Evolutionary conservation across 257 asterid species (phyloP).

Genomic region (Solanum tarapatanum): DNA sequence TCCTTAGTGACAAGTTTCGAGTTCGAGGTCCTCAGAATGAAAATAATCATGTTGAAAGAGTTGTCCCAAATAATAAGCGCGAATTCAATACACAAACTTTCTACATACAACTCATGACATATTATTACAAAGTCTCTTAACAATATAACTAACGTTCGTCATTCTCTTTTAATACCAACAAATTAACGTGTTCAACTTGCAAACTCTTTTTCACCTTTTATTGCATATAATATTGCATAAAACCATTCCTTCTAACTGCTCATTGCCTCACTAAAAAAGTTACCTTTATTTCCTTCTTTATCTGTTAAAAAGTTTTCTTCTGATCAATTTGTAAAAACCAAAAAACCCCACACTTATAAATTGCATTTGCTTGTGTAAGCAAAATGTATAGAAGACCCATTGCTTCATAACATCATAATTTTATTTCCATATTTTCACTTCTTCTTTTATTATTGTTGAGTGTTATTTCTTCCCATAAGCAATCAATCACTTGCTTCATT

Average conservation of each 20-base stretch:
- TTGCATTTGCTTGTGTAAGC: background rate
- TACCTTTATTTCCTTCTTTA: background rate
- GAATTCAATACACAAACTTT: background rate
- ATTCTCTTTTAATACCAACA: background rate
- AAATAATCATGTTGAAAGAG: too few species aligned
- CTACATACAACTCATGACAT: background rate
- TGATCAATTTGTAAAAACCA: background rate
- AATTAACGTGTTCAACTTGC: background rate
- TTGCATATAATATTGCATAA: background rate
- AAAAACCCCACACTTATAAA: background rate
- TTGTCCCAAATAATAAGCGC: background rate
- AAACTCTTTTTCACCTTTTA: background rate
- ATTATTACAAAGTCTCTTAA: background rate
- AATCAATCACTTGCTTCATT: background rate
- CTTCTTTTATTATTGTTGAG: slow-evolving; percentile 3
- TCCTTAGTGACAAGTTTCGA: background rate
- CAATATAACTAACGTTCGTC: background rate
- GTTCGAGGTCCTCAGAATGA: background rate
- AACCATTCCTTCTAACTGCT: background rate
- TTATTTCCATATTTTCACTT: background rate
- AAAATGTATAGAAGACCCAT: background rate
- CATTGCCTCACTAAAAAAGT: background rate
- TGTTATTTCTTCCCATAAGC: slow-evolving; percentile 24
- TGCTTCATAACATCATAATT: background rate
- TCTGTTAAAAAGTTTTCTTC: background rate